Conservation (phyloP, 83 land plant genomes). For the Diphasiastrum complanatum region DNA sequence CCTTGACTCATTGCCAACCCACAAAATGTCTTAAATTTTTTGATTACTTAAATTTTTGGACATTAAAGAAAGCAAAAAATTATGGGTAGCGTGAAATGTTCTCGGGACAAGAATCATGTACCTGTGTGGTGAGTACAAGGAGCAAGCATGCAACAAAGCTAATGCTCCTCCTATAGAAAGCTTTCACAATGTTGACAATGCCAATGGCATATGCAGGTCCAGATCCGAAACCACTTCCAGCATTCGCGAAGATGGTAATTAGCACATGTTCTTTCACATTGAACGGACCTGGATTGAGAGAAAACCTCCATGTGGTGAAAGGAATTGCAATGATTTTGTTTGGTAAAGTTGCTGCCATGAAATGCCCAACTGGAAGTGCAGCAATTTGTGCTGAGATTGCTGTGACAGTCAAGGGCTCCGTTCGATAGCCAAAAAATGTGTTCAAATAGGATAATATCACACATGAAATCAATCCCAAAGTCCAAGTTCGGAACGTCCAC, state of each 20-base stretch:
- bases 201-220: constrained; percentile 3
- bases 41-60: neutral
- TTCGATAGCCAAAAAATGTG: constrained; percentile 14
- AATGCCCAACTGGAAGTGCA: constrained; percentile 11
- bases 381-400: constrained; percentile 7
- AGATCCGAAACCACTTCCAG: constrained; percentile 5
- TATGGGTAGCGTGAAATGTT: too few species aligned
- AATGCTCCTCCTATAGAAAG: constrained; percentile 7
- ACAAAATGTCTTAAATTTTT: neutral
- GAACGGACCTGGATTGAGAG: constrained; percentile 18
- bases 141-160: neutral
- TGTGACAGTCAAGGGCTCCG: constrained; percentile 11
- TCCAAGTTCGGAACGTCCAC: constrained; percentile 22
- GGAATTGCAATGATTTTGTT: neutral
- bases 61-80: too few species aligned
- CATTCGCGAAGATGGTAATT: constrained; percentile 13
- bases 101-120: too few species aligned
- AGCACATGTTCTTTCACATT: constrained; percentile 14
- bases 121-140: constrained; percentile 7
- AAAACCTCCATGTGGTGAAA: neutral
- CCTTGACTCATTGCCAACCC: neutral
- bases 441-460: constrained; percentile 6
- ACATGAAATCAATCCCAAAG: constrained; percentile 9
- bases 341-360: constrained; percentile 14
- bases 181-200: constrained; percentile 9